Conservation (phyloP, 805 yeast species). For the Candida dendrica region DNA sequence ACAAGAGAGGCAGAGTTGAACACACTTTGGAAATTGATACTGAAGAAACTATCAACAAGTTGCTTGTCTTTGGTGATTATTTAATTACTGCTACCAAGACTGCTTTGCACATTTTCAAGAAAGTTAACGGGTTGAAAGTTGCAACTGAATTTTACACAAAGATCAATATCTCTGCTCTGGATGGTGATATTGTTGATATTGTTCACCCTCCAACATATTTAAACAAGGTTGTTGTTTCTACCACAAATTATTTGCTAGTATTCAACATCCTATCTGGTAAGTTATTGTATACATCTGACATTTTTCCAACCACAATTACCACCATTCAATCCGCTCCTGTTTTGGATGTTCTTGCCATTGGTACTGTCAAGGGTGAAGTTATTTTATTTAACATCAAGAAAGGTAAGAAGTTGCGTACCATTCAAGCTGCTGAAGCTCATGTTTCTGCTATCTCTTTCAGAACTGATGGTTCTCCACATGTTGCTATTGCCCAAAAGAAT, state of each 20-base stretch:
- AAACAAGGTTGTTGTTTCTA: conserved; percentile 83
- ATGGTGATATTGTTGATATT: conserved; percentile 65
- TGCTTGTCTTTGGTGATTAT: conserved; percentile 72
- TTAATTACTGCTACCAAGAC: conserved; percentile 51
- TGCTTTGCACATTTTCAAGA: conserved; percentile 47
- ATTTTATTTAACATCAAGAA: conserved; percentile 60
- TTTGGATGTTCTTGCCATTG: conserved; percentile 75
- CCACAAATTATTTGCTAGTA: conserved; percentile 52
- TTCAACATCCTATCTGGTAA: conserved; percentile 76
- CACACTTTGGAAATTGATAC: conserved; percentile 29
- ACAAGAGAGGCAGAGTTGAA: conserved; percentile 68
- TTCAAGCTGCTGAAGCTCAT: conserved; percentile 31
- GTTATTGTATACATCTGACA: conserved; percentile 49
- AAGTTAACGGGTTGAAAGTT: conserved; percentile 34
- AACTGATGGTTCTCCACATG: conserved; percentile 81
- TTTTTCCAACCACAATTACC: conserved; percentile 51
- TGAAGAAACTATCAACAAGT: conserved; percentile 33
- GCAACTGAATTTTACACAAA: conserved; percentile 63
- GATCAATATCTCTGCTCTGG: conserved; percentile 47
- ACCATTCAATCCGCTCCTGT: conserved; percentile 82
- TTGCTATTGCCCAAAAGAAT: conserved; percentile 67
- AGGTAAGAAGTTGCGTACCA: conserved; percentile 49
- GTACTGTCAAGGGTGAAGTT: conserved; percentile 62
- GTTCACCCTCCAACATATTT: conserved; percentile 87
- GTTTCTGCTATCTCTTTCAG: conserved; percentile 70